phyloP scores from a whole-genome alignment of 305 asterid genomes.

The Fraxinus angustifolia region DNA sequence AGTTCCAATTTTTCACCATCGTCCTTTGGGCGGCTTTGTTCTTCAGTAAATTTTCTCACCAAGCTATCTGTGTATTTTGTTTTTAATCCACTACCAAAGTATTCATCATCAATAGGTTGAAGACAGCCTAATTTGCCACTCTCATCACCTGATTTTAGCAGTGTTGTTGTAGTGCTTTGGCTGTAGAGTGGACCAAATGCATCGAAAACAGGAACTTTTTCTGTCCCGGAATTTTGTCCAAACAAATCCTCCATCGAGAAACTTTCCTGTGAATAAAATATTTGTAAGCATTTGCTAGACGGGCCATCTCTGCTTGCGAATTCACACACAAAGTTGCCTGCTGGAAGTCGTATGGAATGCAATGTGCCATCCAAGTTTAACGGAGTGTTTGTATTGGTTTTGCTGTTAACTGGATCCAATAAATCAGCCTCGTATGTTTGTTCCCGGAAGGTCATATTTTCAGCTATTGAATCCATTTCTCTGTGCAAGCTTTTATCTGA shows the following conservation, averaged over 20 bases:
- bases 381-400: slow-evolving; percentile 11
- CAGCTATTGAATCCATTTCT: slow-evolving; percentile 1
- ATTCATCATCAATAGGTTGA: slow-evolving; percentile 18
- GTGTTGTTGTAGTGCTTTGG: slow-evolving; percentile 23
- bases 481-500: background rate
- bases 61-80: slow-evolving; percentile 18
- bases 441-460: slow-evolving; percentile 12
- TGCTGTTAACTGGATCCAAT: slow-evolving; percentile 19
- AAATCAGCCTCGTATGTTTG: slow-evolving; percentile 4
- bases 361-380: slow-evolving; percentile 4
- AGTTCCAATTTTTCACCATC: slow-evolving; percentile 1
- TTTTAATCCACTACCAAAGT: slow-evolving; percentile 10
- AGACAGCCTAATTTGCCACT: slow-evolving; percentile 6
- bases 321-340: slow-evolving; percentile 16
- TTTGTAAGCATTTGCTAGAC: slow-evolving; percentile 21
- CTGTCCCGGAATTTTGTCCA: slow-evolving; percentile 20
- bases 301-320: slow-evolving; percentile 20
- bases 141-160: slow-evolving; percentile 14
- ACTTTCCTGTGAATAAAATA: slow-evolving; percentile 24
- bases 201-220: slow-evolving; percentile 18
- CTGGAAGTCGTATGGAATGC: slow-evolving; percentile 9
- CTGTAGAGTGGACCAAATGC: slow-evolving; percentile 23
- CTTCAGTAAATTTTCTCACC: slow-evolving; percentile 15
- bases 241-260: slow-evolving; percentile 23
- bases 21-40: slow-evolving; percentile 14